Base-by-base conservation (phyloP, 768 basidiomycete genomes). In the Lentinula raphanica region DNA sequence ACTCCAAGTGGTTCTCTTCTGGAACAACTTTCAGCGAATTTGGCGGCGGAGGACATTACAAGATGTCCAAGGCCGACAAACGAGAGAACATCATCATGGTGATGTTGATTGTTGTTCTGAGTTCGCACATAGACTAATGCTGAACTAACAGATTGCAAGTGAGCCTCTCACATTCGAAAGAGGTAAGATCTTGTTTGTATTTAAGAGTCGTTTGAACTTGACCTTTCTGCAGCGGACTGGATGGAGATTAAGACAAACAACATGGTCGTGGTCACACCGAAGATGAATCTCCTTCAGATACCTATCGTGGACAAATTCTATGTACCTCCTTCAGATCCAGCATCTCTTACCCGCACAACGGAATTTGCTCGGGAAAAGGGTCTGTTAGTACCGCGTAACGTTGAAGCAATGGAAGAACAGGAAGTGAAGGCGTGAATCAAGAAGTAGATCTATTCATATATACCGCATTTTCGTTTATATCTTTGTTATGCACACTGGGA, bases 221-320 rank as follows among this genome's bases (percentile, higher is more conserved):
- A 61, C 13, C 19, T 62, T 19, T 39, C 51, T 36, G 40, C 62
- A 86, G 92, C 93, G 51, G 97, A 99, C 70, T 99, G 97, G 97
- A 95, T 98, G 88, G 97, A 98, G 71, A 95, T 99, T 66, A 90
- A 89, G 69, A 96, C 93, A 12, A 98, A 99, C 70, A 87, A 92
- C 62, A 90, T 98, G 88, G 87, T 94, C 23, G 86, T 97, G 49
- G 90, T 98, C 64, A 98, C 96, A 0, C 91, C 92, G 38, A 94
- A 93, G 78, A 94, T 96, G 84, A 98, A 98, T 68, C 71, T 97
- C 25, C 76, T 98, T 19, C 93, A 96, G 69, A 92, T 96, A 62
- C 96, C 96, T 2, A 97, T 98, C 67, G 75, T 91, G 45, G 94
- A 98, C 77, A 87, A 93, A 69, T 96, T 85, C 73, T 93, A 92